phyloP scores from a whole-genome alignment of 768 basidiomycete genomes.

The Agaricus subrufescens region DNA sequence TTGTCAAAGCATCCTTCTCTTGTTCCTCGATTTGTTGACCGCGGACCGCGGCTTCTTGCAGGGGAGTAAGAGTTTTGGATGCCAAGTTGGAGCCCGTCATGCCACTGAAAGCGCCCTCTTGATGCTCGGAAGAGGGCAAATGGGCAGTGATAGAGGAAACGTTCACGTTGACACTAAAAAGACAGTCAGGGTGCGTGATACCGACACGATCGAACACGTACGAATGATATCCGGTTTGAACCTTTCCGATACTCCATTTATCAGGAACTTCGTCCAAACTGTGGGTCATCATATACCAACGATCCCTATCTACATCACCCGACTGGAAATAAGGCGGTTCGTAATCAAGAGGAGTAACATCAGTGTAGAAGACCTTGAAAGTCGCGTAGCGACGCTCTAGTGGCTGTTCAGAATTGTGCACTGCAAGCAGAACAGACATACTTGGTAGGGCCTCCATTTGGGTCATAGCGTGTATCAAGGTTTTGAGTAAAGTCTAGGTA shows the following conservation, averaged over 20 bases:
- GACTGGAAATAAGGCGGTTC: constrained; percentile 78
- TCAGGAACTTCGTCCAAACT: constrained; percentile 69
- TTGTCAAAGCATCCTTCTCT: constrained; percentile 51
- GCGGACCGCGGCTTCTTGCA: constrained; percentile 51
- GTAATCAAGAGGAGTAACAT: constrained; percentile 74
- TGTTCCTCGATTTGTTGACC: constrained; percentile 56
- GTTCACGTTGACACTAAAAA: constrained; percentile 58
- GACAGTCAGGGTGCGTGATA: neutral
- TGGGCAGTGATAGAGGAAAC: constrained; percentile 72
- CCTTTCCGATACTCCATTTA: constrained; percentile 58
- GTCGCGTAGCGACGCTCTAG: constrained; percentile 80
- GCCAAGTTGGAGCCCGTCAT: constrained; percentile 28
- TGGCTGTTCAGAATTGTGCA: neutral
- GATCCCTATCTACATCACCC: constrained; percentile 68
- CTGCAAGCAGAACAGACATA: constrained; percentile 26
- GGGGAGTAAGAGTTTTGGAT: constrained; percentile 43
- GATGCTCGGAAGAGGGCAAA: constrained; percentile 61
- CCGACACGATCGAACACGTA: constrained; percentile 23
- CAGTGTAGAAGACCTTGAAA: constrained; percentile 84
- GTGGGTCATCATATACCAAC: constrained; percentile 81
- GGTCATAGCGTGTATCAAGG: constrained; percentile 70
- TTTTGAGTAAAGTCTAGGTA: constrained; percentile 66
- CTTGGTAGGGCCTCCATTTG: constrained; percentile 80
- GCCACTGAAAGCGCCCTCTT: constrained; percentile 52
- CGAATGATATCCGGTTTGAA: constrained; percentile 75